These are phyloP conservation scores for Chrysoporthe austroafricana DNA, from an alignment of 2,329 filamentous ascomycete species.

Conservation along the genomic window DNA sequence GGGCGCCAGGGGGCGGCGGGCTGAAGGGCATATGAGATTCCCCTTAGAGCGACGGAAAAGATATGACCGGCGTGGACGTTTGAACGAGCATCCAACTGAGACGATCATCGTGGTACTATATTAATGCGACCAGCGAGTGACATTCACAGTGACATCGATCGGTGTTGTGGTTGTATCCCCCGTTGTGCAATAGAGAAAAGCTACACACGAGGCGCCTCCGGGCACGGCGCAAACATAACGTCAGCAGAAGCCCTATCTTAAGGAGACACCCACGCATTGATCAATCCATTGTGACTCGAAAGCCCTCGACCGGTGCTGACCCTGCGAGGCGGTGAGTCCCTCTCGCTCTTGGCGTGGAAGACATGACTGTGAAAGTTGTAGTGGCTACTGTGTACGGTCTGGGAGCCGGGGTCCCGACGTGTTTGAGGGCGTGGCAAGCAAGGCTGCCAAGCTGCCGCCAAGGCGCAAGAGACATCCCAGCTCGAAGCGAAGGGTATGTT, in stretches of 20 bases:
- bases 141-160: too few species aligned
- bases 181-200: too few species aligned
- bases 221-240: too few species aligned
- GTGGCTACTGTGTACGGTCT: background rate
- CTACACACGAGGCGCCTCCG: too few species aligned
- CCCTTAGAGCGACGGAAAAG: background rate
- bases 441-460: constrained; percentile 9
- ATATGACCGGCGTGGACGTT: background rate
- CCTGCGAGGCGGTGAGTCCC: background rate
- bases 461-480: constrained; percentile 21
- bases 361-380: background rate
- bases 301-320: background rate
- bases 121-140: background rate
- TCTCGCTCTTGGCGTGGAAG: background rate
- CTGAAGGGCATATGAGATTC: background rate
- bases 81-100: background rate
- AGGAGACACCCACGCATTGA: too few species aligned
- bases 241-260: too few species aligned
- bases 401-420: background rate
- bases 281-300: too few species aligned
- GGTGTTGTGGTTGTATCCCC: too few species aligned
- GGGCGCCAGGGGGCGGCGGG: background rate
- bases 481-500: background rate
- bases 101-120: background rate
- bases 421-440: constrained; percentile 19